A percentile compares a stretch with the other conserved stretches of the same genome.
These are phyloP conservation scores for Centrapalus pauciflorus DNA, from an alignment of 129 eudicot species.

Conservation along the genomic window DNA sequence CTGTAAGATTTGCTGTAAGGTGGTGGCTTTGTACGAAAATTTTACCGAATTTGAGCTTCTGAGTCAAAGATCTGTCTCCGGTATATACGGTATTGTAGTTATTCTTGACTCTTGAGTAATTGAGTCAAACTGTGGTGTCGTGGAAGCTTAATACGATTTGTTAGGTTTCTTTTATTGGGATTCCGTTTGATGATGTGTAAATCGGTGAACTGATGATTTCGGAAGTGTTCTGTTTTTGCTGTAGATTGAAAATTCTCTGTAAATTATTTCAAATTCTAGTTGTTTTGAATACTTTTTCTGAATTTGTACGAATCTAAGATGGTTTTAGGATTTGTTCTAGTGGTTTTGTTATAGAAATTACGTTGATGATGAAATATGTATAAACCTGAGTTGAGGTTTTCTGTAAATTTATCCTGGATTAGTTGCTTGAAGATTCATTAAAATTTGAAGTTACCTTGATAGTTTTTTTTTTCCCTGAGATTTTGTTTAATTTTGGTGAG, in stretches of 20 bases:
- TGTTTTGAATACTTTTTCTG: background rate
- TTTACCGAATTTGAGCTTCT: conserved; percentile 25
- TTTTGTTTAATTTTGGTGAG: conserved; percentile 7
- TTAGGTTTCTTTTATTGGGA: background rate
- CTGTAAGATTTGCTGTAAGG: background rate
- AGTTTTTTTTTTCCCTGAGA: background rate
- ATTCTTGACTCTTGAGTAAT: conserved; percentile 1
- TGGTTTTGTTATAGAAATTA: background rate
- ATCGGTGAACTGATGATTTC: conserved; percentile 1
- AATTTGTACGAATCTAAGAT: background rate
- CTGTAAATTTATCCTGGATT: background rate
- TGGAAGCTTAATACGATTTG: background rate
- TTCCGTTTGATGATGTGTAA: background rate
- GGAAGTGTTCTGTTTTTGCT: conserved; percentile 5
- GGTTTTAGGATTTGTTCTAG: conserved; percentile 5
- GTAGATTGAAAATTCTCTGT: background rate
- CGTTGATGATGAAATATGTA: background rate
- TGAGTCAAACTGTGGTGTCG: background rate
- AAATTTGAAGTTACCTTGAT: background rate
- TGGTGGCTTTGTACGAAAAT: conserved; percentile 10
- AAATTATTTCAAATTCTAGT: background rate
- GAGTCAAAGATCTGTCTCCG: conserved; percentile 23
- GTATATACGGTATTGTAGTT: conserved; percentile 19
- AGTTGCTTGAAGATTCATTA: background rate
- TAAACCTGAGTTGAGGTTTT: background rate